phyloP scores from a whole-genome alignment of 2,329 filamentous ascomycete species.

The Diaporthe australafricana region DNA sequence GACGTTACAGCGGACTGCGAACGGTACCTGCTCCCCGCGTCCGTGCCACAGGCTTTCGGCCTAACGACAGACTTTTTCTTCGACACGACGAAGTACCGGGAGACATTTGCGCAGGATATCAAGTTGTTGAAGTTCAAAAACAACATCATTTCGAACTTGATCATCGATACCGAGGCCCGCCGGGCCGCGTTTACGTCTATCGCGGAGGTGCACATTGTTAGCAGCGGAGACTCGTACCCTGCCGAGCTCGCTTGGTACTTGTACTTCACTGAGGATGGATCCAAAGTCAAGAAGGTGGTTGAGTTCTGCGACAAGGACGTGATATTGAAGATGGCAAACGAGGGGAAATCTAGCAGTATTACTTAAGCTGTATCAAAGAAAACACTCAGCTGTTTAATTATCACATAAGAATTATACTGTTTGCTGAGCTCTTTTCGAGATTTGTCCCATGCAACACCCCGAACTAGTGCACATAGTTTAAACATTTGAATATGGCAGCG shows the following conservation, averaged over 20 bases:
- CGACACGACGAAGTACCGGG: background rate
- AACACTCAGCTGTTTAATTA: too few relatives aligned
- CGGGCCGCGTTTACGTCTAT: background rate
- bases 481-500: too few relatives aligned
- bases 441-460: too few relatives aligned
- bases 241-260: background rate
- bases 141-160: background rate
- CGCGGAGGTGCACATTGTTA: background rate
- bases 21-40: background rate
- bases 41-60: background rate
- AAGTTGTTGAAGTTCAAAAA: background rate
- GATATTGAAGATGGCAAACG: background rate
- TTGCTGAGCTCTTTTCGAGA: too few relatives aligned
- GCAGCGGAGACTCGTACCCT: background rate
- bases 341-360: too few relatives aligned
- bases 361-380: too few relatives aligned
- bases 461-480: too few relatives aligned
- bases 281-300: background rate
- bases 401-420: too few relatives aligned
- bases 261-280: background rate
- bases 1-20: background rate
- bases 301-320: background rate
- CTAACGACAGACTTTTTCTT: background rate
- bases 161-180: background rate
- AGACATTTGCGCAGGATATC: background rate